Evolutionary conservation across 108 stramenopile species (phyloP).

Genomic region (Aureococcus anophagefferens): DNA sequence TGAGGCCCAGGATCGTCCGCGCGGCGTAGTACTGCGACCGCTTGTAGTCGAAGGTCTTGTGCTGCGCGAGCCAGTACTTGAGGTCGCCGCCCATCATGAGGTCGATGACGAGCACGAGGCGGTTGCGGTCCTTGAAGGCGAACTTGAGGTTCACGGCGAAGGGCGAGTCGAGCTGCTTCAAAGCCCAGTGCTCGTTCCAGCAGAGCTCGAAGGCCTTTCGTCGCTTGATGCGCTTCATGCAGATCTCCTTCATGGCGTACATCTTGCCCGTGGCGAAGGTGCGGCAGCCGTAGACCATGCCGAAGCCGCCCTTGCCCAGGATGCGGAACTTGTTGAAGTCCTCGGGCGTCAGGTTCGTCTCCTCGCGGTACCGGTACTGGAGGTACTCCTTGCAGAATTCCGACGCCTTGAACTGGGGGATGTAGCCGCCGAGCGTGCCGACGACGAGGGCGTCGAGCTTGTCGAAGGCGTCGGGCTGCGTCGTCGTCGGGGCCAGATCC

Average conservation of each 20-base stretch:
- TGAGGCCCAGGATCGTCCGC: conserved; percentile 77
- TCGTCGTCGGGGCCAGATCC: no score
- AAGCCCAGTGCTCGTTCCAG: conserved; percentile 70
- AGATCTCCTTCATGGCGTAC: conserved; percentile 48
- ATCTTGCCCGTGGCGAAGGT: conserved; percentile 44
- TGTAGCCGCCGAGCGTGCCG: no score
- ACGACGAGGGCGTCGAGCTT: no score
- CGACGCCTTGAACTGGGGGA: neutral
- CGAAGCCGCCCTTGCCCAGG: conserved; percentile 48
- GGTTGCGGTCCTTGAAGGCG: conserved; percentile 78
- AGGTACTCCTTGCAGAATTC: neutral
- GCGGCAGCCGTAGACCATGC: conserved; percentile 47
- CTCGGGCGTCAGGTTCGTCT: conserved; percentile 15
- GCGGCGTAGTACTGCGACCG: conserved; percentile 78
- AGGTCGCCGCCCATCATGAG: conserved; percentile 92
- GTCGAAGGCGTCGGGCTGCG: no score
- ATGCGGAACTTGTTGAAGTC: conserved; percentile 48
- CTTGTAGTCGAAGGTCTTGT: conserved; percentile 53
- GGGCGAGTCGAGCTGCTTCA: conserved; percentile 69
- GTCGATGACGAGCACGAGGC: conserved; percentile 74
- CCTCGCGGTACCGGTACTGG: neutral
- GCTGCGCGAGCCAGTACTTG: conserved; percentile 67
- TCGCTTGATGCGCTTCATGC: conserved; percentile 78
- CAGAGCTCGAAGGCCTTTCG: conserved; percentile 78
- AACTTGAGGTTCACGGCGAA: conserved; percentile 94